Evolutionary conservation across 345 rosid species (phyloP).

Genomic region (Camelina hispida): DNA sequence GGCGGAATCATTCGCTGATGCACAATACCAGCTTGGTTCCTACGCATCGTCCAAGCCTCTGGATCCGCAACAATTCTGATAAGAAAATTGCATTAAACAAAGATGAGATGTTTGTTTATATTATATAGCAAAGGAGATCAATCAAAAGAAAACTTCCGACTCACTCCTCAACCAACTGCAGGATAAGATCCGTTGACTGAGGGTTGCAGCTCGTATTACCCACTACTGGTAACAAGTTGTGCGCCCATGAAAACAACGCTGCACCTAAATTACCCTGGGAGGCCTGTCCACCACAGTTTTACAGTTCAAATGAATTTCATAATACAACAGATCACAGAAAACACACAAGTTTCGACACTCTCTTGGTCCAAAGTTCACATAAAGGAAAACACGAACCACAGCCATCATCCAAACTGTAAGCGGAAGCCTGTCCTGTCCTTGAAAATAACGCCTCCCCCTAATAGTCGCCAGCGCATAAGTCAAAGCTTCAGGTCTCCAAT

Average conservation of each 20-base stretch:
- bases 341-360: neutral
- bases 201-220: constrained; percentile 54
- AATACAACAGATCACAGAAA: neutral
- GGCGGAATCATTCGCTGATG: constrained; percentile 59
- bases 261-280: constrained; percentile 59
- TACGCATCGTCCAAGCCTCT: too few relatives aligned
- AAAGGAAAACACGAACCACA: neutral
- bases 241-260: constrained; percentile 61
- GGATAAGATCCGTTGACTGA: constrained; percentile 63
- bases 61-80: too few relatives aligned
- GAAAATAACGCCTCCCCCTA: neutral
- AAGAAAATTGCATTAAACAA: neutral
- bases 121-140: constrained; percentile 5
- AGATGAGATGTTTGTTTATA: neutral
- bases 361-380: neutral
- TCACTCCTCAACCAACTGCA: constrained; percentile 58
- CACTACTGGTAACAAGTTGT: constrained; percentile 54
- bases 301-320: constrained; percentile 20
- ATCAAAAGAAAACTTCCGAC: neutral
- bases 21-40: too few relatives aligned
- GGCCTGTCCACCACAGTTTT: constrained; percentile 49
- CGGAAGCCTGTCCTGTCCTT: neutral
- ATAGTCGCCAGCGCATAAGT: neutral
- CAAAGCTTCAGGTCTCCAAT: neutral
- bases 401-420: neutral